Evolutionary conservation across 306 rosid genomes (phyloP).

Genomic region (Lathyrus tuberosus): DNA sequence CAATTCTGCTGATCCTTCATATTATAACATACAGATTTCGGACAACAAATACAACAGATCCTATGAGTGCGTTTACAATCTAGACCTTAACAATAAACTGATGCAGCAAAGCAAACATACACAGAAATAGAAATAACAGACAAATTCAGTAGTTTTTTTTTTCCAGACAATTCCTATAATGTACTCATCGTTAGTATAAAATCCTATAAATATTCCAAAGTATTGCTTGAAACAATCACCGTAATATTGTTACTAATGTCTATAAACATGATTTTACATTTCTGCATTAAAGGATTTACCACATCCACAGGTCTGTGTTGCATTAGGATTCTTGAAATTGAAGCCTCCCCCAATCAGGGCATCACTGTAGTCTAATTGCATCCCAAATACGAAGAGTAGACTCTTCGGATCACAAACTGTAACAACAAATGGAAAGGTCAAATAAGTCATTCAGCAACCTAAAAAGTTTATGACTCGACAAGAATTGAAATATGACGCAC

Average conservation of each 20-base stretch:
- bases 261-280: conserved; percentile 59
- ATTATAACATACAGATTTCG: not conserved
- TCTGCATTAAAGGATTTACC: conserved; percentile 95
- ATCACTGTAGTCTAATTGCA: conserved; percentile 96
- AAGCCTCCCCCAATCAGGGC: conserved; percentile 98
- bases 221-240: conserved; percentile 34
- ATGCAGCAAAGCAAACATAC: conserved; percentile 8
- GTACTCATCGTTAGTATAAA: conserved; percentile 19
- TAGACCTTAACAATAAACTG: conserved; percentile 8
- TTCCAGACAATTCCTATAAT: conserved; percentile 3
- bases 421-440: conserved; percentile 28
- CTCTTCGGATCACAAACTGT: conserved; percentile 98
- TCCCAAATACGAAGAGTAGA: conserved; percentile 86
- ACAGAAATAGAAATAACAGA: conserved; percentile 27
- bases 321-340: conserved; percentile 94
- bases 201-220: conserved; percentile 23
- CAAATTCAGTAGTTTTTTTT: not conserved
- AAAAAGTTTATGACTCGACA: not conserved
- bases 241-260: conserved; percentile 29
- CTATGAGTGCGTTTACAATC: not conserved
- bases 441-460: not conserved
- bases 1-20: conserved; percentile 6
- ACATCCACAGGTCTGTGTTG: conserved; percentile 95
- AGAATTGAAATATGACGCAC: not conserved
- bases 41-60: not conserved